These are phyloP conservation scores for Candida nanaspora DNA, from an alignment of 805 yeast species.

Conservation along the genomic window DNA sequence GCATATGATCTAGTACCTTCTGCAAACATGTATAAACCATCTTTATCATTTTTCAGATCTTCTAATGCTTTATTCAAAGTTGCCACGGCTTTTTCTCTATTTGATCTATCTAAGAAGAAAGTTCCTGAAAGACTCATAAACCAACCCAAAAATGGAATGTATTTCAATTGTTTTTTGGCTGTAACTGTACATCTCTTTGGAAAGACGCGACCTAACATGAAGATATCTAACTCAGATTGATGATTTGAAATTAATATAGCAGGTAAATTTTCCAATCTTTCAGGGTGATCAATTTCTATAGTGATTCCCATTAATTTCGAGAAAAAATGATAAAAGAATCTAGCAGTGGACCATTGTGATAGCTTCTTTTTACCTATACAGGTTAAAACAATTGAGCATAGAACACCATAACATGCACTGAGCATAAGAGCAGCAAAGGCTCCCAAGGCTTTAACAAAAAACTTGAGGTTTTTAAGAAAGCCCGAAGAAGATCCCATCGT, in stretches of 20 bases:
- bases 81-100: constrained; percentile 64
- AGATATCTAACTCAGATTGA: constrained; percentile 83
- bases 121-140: constrained; percentile 90
- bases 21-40: constrained; percentile 86
- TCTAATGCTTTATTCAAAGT: constrained; percentile 67
- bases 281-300: constrained; percentile 62
- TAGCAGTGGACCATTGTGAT: constrained; percentile 86
- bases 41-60: constrained; percentile 51
- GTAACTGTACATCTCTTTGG: constrained; percentile 89
- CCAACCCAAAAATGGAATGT: constrained; percentile 92
- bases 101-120: constrained; percentile 79
- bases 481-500: neutral
- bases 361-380: constrained; percentile 68
- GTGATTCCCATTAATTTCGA: constrained; percentile 60
- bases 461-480: constrained; percentile 32
- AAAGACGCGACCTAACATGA: constrained; percentile 74
- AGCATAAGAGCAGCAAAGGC: constrained; percentile 46
- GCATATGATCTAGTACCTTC: constrained; percentile 94
- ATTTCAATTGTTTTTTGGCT: constrained; percentile 78
- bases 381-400: constrained; percentile 63
- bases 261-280: constrained; percentile 52
- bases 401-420: constrained; percentile 69
- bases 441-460: constrained; percentile 47
- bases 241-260: constrained; percentile 83
- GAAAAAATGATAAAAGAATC: constrained; percentile 63